phyloP scores from a whole-genome alignment of 768 basidiomycete genomes.

The Amanita thiersii region DNA sequence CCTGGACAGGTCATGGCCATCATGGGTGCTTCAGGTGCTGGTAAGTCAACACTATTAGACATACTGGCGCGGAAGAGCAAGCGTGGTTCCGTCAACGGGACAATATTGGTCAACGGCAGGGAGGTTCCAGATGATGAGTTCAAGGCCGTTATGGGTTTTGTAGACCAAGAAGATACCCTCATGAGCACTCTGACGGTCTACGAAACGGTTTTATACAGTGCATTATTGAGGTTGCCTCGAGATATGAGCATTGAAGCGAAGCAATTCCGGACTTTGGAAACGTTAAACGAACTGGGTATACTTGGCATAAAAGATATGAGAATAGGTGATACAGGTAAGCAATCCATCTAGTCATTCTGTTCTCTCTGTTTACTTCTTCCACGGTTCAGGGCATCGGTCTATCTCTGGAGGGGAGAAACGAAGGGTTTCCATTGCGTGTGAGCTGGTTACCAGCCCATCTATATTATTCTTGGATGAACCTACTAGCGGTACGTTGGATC shows the following conservation, averaged over 20 bases:
- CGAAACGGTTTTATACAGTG: constrained; percentile 94
- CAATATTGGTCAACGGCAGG: constrained; percentile 80
- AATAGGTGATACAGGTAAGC: constrained; percentile 80
- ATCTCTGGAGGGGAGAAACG: constrained; percentile 98
- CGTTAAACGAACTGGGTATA: constrained; percentile 93
- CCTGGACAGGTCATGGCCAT: constrained; percentile 92
- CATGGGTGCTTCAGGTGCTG: constrained; percentile 95
- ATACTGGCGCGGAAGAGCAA: constrained; percentile 90
- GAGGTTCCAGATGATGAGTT: constrained; percentile 67
- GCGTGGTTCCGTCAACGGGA: constrained; percentile 66
- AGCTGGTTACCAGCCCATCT: constrained; percentile 93
- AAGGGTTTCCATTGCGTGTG: constrained; percentile 94
- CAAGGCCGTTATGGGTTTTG: constrained; percentile 85
- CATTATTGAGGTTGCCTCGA: constrained; percentile 79
- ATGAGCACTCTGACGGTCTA: constrained; percentile 98
- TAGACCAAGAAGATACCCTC: constrained; percentile 97
- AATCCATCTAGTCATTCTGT: background rate
- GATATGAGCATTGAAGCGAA: constrained; percentile 98
- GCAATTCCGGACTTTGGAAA: constrained; percentile 89
- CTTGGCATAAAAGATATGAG: constrained; percentile 81
- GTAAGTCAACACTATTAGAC: constrained; percentile 94
- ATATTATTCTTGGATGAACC: constrained; percentile 97
- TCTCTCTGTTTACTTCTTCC: constrained; percentile 2
- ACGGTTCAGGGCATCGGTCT: constrained; percentile 61
- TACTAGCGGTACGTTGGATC: constrained; percentile 67